phyloP scores from a whole-genome alignment of 768 basidiomycete species.

The Neoboletus subvelutipes region DNA sequence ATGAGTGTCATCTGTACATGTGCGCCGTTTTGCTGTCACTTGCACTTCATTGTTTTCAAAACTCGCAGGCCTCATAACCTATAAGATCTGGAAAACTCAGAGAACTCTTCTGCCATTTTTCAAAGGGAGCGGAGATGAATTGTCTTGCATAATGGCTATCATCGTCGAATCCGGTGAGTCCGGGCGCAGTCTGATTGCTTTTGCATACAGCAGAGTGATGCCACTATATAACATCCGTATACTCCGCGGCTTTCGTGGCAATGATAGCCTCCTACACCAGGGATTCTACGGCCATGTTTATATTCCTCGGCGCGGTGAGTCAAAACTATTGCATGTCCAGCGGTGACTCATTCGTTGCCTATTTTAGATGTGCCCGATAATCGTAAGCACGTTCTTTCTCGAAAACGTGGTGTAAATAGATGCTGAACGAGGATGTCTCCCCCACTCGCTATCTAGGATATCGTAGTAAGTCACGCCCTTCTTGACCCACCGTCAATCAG shows the following conservation, averaged over 20 bases:
- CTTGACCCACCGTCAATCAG: neutral
- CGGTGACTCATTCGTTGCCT: neutral
- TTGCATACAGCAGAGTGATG: neutral
- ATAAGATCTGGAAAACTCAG: neutral
- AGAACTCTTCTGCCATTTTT: neutral
- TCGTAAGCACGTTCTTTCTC: neutral
- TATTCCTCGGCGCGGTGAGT: neutral
- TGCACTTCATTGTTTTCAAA: neutral
- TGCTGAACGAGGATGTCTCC: neutral
- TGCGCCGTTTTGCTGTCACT: neutral
- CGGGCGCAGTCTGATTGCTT: neutral
- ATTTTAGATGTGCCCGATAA: neutral
- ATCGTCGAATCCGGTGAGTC: neutral
- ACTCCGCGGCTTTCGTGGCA: neutral
- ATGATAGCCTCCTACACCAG: neutral
- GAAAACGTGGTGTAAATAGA: neutral
- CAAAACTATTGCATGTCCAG: neutral
- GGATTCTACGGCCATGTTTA: neutral
- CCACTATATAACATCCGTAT: neutral
- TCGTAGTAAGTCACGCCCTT: neutral
- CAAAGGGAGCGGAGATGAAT: neutral
- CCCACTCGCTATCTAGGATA: neutral
- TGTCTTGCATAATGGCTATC: neutral
- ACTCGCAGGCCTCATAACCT: neutral
- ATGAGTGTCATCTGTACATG: neutral